A percentile compares a stretch with the other conserved stretches of the same genome.
Evolutionary conservation across 1,139 yeast species (phyloP).

Genomic region (Trichomonascaceae sp.): DNA sequence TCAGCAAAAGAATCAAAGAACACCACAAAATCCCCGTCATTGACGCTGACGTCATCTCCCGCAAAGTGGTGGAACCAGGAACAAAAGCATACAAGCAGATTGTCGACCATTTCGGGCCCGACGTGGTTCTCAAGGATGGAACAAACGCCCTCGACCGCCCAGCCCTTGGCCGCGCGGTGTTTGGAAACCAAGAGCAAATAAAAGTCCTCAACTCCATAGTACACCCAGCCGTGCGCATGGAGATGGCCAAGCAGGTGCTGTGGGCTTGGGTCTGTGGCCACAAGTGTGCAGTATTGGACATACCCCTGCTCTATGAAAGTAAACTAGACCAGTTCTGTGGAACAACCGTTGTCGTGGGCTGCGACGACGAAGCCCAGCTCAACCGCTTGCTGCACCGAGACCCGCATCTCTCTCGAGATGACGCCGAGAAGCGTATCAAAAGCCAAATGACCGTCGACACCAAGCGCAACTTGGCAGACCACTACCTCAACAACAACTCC

Average conservation of each 20-base stretch:
- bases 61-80: constrained; percentile 76
- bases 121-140: constrained; percentile 28
- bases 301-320: constrained; percentile 80
- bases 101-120: constrained; percentile 40
- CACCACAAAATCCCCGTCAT: constrained; percentile 46
- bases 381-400: constrained; percentile 54
- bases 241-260: constrained; percentile 47
- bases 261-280: constrained; percentile 40
- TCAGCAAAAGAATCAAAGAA: constrained; percentile 44
- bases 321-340: constrained; percentile 65
- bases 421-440: constrained; percentile 57
- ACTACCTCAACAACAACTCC: constrained; percentile 52
- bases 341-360: constrained; percentile 50
- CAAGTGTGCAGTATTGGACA: constrained; percentile 62
- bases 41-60: constrained; percentile 86
- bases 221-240: constrained; percentile 78
- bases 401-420: constrained; percentile 48
- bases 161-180: constrained; percentile 67
- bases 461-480: constrained; percentile 49
- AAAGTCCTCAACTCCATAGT: constrained; percentile 56
- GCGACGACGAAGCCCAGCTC: constrained; percentile 45
- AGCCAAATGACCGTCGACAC: constrained; percentile 62
- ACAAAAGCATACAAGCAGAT: constrained; percentile 55
- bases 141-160: constrained; percentile 43
- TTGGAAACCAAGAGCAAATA: constrained; percentile 47